Base-by-base conservation (phyloP, 805 yeast species). In the Hanseniaspora occidentalis region DNA sequence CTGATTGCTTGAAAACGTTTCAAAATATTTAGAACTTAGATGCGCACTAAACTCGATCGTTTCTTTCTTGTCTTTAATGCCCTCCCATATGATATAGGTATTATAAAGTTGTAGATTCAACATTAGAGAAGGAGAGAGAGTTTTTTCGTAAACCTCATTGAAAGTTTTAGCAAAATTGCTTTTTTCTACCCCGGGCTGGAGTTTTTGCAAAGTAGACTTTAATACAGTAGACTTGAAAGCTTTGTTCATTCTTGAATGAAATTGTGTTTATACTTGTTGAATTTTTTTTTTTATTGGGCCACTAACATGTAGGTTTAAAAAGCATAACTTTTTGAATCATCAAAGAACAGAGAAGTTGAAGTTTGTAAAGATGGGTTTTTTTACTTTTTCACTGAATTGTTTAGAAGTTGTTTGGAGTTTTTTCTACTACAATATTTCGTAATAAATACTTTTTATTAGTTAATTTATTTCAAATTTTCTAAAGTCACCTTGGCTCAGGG, bases 401-500 rank as follows among this genome's bases (percentile, higher is more conserved):
- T n/a, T n/a, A n/a, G n/a, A n/a, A n/a, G n/a, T n/a, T n/a, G n/a
- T n/a, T n/a, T n/a, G n/a, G n/a, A n/a, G n/a, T n/a, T n/a, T n/a
- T n/a, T n/a, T n/a, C n/a, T n/a, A n/a, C n/a, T n/a, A n/a, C n/a
- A n/a, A n/a, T n/a, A n/a, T n/a, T n/a, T n/a, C n/a, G 25, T 23
- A 14, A 16, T n/a, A 29, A 29, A 29, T 4, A 7, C 9, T 3
- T 9, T n/a, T 27, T 38, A 29, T n/a, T 16, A 19, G 21, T n/a
- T n/a, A n/a, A n/a, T n/a, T 33, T 14, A 19, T 19, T n/a, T 20
- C 21, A 23, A 42, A 35, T 25, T 13, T 27, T 38, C 36, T 14
- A 36, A 26, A 43, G 69, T 69, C 69, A 58, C 62, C 66, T 66
- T 67, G 70, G 71, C 71, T 70, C 66, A 66, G 71, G 64, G 71